Evolutionary conservation across 345 rosid species (phyloP).

Genomic region (Syzygium oleosum): DNA sequence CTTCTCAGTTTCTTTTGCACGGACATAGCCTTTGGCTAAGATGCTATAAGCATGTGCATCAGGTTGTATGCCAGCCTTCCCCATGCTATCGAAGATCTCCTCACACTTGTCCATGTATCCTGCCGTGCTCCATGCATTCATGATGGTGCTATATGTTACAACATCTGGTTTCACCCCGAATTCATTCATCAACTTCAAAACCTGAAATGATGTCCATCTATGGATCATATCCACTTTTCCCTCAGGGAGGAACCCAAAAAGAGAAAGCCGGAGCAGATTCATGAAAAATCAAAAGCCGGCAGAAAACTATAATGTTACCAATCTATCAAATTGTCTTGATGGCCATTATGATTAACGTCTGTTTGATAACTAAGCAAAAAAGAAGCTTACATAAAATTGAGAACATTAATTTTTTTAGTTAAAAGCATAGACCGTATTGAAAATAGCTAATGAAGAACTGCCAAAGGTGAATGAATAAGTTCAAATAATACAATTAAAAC

Average conservation of each 20-base stretch:
- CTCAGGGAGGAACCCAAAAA: not conserved
- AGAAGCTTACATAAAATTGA: not conserved
- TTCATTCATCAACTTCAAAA: constrained; percentile 61
- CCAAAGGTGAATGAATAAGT: not conserved
- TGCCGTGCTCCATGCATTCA: constrained; percentile 86
- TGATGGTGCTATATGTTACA: constrained; percentile 81
- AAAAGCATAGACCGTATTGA: not conserved
- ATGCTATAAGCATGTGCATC: constrained; percentile 72
- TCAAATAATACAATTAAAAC: not conserved
- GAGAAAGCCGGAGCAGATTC: not conserved
- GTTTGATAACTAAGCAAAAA: not conserved
- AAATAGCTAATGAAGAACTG: not conserved
- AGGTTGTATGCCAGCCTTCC: constrained; percentile 63
- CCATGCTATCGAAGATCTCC: constrained; percentile 81
- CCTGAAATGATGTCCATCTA: constrained; percentile 17
- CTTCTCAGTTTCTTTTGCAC: constrained; percentile 61
- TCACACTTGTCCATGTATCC: constrained; percentile 85
- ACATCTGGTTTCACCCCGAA: constrained; percentile 69
- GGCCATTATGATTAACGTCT: not conserved
- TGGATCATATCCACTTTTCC: not conserved
- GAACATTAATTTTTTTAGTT: not conserved
- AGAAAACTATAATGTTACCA: not conserved
- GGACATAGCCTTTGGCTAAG: constrained; percentile 79
- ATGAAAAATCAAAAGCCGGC: not conserved
- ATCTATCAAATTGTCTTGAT: not conserved